A percentile compares a stretch with the other conserved stretches of the same genome.
Evolutionary conservation across 2,329 filamentous ascomycete genomes (phyloP).

Genomic region (Sporothrix schenckii): DNA sequence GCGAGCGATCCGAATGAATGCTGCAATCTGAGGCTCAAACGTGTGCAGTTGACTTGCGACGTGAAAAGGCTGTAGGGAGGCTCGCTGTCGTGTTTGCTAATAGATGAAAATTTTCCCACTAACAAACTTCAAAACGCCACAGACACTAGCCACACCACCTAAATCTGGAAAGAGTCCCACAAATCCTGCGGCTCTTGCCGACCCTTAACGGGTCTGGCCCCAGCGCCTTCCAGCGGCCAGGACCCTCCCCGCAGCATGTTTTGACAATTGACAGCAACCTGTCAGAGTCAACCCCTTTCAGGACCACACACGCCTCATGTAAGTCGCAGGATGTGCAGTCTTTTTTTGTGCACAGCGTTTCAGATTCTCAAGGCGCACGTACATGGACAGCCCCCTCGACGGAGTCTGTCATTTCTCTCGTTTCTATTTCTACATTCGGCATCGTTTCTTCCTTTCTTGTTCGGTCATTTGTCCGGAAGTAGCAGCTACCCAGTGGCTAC

Average conservation of each 20-base stretch:
- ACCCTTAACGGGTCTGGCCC: not conserved
- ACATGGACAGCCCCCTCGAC: not conserved
- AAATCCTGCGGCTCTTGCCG: constrained; percentile 3
- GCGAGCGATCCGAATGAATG: not conserved
- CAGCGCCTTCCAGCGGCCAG: not conserved
- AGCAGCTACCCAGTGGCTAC: too few relatives aligned
- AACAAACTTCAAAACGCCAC: constrained; percentile 18
- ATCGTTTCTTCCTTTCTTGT: too few relatives aligned
- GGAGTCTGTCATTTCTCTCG: not conserved
- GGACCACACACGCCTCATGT: constrained; percentile 4
- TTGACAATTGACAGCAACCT: not conserved
- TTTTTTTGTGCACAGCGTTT: constrained; percentile 20
- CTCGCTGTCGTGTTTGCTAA: not conserved
- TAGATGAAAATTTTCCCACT: constrained; percentile 26
- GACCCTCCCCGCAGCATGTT: constrained; percentile 1
- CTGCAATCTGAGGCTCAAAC: not conserved
- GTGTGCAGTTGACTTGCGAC: constrained; percentile 5
- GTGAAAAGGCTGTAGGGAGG: not conserved
- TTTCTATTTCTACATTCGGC: not conserved
- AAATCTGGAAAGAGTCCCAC: not conserved
- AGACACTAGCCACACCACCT: constrained; percentile 4
- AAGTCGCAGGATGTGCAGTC: constrained; percentile 21
- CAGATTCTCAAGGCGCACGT: not conserved
- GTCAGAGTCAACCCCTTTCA: not conserved
- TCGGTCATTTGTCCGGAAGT: too few relatives aligned